phyloP scores from a whole-genome alignment of 768 basidiomycete species.

The Tubosaeta sp. region DNA sequence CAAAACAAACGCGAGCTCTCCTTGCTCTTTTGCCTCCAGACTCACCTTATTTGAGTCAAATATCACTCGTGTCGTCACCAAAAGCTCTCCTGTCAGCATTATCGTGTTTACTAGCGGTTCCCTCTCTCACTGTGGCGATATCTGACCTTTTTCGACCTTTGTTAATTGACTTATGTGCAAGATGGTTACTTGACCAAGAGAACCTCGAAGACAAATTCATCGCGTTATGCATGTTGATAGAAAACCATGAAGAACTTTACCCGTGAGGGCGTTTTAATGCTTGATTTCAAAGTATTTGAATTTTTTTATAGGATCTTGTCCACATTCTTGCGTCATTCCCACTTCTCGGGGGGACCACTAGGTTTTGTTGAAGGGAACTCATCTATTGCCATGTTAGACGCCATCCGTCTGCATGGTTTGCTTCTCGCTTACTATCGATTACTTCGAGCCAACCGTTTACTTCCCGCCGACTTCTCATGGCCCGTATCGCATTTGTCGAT shows the following conservation, averaged over 20 bases:
- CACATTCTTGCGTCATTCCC: slow-evolving; percentile 41
- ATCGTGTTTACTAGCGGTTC: slow-evolving; percentile 55
- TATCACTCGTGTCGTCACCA: slow-evolving; percentile 39
- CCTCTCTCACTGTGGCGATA: slow-evolving; percentile 60
- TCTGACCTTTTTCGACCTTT: slow-evolving; percentile 72
- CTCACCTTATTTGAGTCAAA: slow-evolving; percentile 35
- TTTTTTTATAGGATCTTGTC: slow-evolving; percentile 48
- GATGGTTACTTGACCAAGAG: slow-evolving; percentile 66
- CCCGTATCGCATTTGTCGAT: slow-evolving; percentile 38
- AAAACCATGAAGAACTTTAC: slow-evolving; percentile 67
- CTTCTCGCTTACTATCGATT: slow-evolving; percentile 82
- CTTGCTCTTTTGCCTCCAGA: slow-evolving; percentile 40
- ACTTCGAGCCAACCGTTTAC: slow-evolving; percentile 64
- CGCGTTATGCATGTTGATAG: slow-evolving; percentile 60
- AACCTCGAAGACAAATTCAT: slow-evolving; percentile 48
- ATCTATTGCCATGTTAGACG: slow-evolving; percentile 33
- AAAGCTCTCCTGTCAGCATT: slow-evolving; percentile 48
- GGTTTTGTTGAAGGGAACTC: slow-evolving; percentile 35
- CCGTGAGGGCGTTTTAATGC: slow-evolving; percentile 44
- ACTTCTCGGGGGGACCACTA: slow-evolving; percentile 52
- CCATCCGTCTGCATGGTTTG: slow-evolving; percentile 55
- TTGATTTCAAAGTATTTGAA: slow-evolving; percentile 3
- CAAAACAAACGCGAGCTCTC: slow-evolving; percentile 47
- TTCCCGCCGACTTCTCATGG: slow-evolving; percentile 66
- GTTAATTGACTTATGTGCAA: slow-evolving; percentile 70